Conservation (phyloP, 257 asterid species). For the Fraxinus quadrangulata region DNA sequence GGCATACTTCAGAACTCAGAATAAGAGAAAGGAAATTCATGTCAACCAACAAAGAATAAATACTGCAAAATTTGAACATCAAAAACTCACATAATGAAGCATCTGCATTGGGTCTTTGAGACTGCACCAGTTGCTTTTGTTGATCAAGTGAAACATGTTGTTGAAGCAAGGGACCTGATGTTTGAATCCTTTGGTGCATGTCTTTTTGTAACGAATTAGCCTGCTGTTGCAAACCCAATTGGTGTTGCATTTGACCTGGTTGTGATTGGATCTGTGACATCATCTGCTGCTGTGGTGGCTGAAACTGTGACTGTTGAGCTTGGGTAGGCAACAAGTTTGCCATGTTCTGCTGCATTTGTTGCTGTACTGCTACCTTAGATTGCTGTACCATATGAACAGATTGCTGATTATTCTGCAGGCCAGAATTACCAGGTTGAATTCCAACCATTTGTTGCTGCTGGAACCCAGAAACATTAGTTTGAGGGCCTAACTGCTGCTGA, state of each 20-base stretch:
- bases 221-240: slow-evolving; percentile 75
- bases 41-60: slow-evolving; percentile 11
- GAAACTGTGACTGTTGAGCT: slow-evolving; percentile 58
- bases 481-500: slow-evolving; percentile 74
- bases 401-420: slow-evolving; percentile 68
- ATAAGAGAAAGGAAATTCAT: slow-evolving; percentile 3
- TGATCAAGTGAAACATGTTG: slow-evolving; percentile 71
- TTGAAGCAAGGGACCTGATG: slow-evolving; percentile 77
- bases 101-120: slow-evolving; percentile 73
- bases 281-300: slow-evolving; percentile 78
- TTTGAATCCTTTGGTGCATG: slow-evolving; percentile 80
- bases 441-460: slow-evolving; percentile 88
- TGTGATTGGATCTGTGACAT: slow-evolving; percentile 87
- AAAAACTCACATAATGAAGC: slow-evolving; percentile 68
- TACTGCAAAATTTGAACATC: slow-evolving; percentile 19
- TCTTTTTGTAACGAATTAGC: slow-evolving; percentile 63
- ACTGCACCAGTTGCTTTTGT: slow-evolving; percentile 74
- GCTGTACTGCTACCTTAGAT: slow-evolving; percentile 69
- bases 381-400: slow-evolving; percentile 73
- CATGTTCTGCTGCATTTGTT: slow-evolving; percentile 72
- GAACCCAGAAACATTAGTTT: slow-evolving; percentile 67
- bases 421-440: slow-evolving; percentile 64
- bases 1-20: slow-evolving; percentile 13
- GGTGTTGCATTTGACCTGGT: slow-evolving; percentile 77
- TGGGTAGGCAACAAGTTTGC: slow-evolving; percentile 68